Conservation (phyloP, 768 basidiomycete genomes). For the Amanita jacksonii region DNA sequence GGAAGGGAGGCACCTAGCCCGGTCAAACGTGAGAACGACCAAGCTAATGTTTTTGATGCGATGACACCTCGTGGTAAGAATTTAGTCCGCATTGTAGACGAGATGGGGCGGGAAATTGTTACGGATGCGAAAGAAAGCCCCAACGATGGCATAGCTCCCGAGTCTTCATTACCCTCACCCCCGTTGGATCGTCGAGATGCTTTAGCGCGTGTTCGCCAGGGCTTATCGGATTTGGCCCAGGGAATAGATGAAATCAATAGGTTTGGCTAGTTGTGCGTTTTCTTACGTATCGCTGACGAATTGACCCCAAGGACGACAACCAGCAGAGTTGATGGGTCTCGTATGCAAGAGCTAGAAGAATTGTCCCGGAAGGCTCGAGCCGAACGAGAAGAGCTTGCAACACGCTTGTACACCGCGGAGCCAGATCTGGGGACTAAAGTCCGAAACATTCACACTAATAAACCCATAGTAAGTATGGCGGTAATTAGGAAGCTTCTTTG, state of each 20-base stretch:
- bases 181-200: conserved; percentile 38
- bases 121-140: conserved; percentile 16
- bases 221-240: conserved; percentile 46
- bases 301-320: conserved; percentile 23
- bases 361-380: conserved; percentile 43
- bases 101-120: conserved; percentile 55
- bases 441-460: neutral
- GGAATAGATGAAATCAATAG: conserved; percentile 49
- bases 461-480: neutral
- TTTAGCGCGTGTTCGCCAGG: conserved; percentile 45
- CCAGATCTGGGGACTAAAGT: conserved; percentile 3
- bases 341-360: conserved; percentile 41
- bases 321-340: conserved; percentile 29
- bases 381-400: conserved; percentile 34
- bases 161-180: conserved; percentile 14
- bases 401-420: conserved; percentile 31
- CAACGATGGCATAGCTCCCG: conserved; percentile 15
- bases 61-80: conserved; percentile 24
- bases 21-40: conserved; percentile 7
- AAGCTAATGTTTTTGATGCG: neutral
- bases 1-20: conserved; percentile 36
- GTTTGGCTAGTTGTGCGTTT: conserved; percentile 25
- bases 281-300: conserved; percentile 1
- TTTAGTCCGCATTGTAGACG: conserved; percentile 53
- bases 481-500: neutral